Base-by-base conservation (phyloP, 352 stramenopile genomes). In the Phytophthora pinifolia region DNA sequence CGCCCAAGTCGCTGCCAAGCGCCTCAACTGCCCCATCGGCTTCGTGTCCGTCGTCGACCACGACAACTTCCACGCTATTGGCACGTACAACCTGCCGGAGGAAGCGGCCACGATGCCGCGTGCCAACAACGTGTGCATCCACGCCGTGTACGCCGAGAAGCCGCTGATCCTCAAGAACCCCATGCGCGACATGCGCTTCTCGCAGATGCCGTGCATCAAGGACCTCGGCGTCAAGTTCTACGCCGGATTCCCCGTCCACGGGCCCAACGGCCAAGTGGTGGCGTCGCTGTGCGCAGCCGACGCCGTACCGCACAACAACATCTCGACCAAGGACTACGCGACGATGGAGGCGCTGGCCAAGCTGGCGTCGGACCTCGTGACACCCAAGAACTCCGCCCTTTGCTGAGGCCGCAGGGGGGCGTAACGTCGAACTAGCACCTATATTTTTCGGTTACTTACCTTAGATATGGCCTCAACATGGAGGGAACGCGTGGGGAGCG, bases 261-360 rank as follows among this genome's bases (percentile, higher is more conserved):
- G 62, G 6, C 60, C 69, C 0, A 70, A 85, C 20, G 77, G 77
- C 0, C 65, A 70, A 12, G 77, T 88, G 13, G 67, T 89, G 17
- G 74, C 72, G 0, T 81, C 74, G 17, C 48, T 88, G 6, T 89
- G 79, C 47, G 48, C 76, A 1, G 62, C 64, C 1, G 79, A 87
- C 37, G 45, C 45, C 4, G 49, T 65, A 17, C 44, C 79, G 6
- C 74, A 86, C 54, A 65, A 76, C 51, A 76, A 81, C 49, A 83
- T 89, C 54, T 74, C 74, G 10, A 83, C 72, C 38, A 85, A 87
- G 55, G 74, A 89, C 52, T 89, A 88, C 51, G 74, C 79, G 15
- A 89, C 79, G n/a, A 89, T 88, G 79, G 64, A 87, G 34, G 62
- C 65, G 43, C 64, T 89, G 9, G 66, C 65, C 5, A 76, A 85